Base-by-base conservation (phyloP, 2,329 filamentous ascomycete genomes). In the Lachnellula hyalina region DNA sequence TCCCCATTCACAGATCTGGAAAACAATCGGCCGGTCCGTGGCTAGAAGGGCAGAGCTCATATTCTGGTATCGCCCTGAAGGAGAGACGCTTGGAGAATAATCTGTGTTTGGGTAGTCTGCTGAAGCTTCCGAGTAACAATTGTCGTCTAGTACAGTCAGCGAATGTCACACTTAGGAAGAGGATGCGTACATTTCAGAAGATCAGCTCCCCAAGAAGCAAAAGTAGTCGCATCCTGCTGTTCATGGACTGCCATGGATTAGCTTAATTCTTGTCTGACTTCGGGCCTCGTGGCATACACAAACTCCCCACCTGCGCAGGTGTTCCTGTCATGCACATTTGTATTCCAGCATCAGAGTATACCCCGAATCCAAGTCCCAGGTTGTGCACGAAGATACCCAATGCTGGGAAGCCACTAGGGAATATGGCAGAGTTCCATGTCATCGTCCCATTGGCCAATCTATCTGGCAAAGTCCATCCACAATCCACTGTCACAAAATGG, bases 401-500 rank as follows among this genome's bases (percentile, higher is more conserved):
- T 3, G 72, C 72, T 28, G 66, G 70, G 55, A 77, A 71, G 2
- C 72, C 72, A 25, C 68, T 70, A 0, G 75, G 76, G 36, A 77
- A 77, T 1, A 67, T 62, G 0, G 63, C 70, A 3, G 67, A 60
- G 48, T 76, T 75, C 67, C 72, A 77, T 12, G 71, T 72, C 36
- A 78, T 61, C 8, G 63, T 68, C 9, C 72, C 73, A 46, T 72
- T 65, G 0, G 62, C 55, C 36, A 70, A 55, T 40, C 66, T 54
- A 40, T 63, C 44, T n/a, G 60, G 64, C 15, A 64, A 41, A 15
- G 63, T 71, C 79, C 78, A 81, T 5, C 79, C 78, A 60, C 77
- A 80, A 60, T 81, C 78, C 0, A 74, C 71, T 0, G 75, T 76
- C 15, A 79, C 74, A 58, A 74, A 76, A 17, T 72, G 72, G 60